A percentile compares a stretch with the other conserved stretches of the same genome.
Evolutionary conservation across 345 rosid genomes (phyloP).

Genomic region (Ceriops tagal): DNA sequence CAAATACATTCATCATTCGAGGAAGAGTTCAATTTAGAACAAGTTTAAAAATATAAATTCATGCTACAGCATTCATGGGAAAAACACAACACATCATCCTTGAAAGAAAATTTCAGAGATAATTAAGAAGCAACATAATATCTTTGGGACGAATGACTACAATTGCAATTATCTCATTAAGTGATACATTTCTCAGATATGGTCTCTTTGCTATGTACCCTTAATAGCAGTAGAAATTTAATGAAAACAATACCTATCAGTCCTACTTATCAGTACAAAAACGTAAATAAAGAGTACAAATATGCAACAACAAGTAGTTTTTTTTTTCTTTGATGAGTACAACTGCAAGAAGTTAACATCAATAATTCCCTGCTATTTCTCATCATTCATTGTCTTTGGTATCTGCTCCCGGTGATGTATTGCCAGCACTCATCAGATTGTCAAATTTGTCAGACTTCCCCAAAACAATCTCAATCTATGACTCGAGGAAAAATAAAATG

Average conservation of each 20-base stretch:
- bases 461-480: conserved; percentile 71
- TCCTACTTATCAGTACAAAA: too few species aligned
- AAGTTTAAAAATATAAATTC: too few species aligned
- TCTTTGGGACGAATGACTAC: not conserved
- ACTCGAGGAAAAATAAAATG: not conserved
- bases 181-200: not conserved
- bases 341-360: conserved; percentile 13
- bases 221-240: too few species aligned
- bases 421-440: conserved; percentile 45
- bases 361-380: not conserved
- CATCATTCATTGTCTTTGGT: conserved; percentile 35
- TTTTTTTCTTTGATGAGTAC: not conserved
- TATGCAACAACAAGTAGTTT: not conserved
- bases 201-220: too few species aligned
- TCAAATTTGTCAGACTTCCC: conserved; percentile 74
- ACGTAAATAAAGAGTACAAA: too few species aligned
- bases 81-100: too few species aligned
- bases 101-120: not conserved
- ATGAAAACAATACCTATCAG: too few species aligned
- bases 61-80: too few species aligned
- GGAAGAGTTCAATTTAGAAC: too few species aligned
- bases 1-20: too few species aligned
- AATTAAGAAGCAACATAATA: not conserved
- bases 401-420: conserved; percentile 15
- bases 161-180: not conserved